Base-by-base conservation (phyloP, 108 stramenopile species). In the Cyclostephanos invisitatus region DNA sequence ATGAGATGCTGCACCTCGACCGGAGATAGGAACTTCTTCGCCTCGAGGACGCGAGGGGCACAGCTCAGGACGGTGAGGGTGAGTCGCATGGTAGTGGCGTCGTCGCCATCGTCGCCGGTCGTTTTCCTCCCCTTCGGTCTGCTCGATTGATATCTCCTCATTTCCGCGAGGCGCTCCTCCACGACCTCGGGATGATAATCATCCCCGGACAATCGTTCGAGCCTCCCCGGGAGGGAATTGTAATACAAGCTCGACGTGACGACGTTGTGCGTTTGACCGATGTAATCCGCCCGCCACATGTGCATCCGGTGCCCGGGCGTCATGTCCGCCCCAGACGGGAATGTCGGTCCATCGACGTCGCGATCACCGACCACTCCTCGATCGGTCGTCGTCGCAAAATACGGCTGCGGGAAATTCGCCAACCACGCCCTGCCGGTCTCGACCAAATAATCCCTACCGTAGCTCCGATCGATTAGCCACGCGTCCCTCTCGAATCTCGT, bases 341-440 rank as follows among this genome's bases (percentile, higher is more conserved):
- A 14, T 20, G n/a, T 7, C 51, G 22, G 24, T 9, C 72, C 22
- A 27, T 44, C 40, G 27, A 53, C 11, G 14, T 8, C 40, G 11
- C 37, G 6, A 15, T 15, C 44, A 14, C 17, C 44, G 44, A 17
- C 12, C 14, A 2, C 44, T 15, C 40, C 40, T 8, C 44, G 44
- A 15, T 46, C 44, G 44, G 12, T 56, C 25, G 15, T 20, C 42
- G 5, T 35, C 32, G 55, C 62, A 12, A 18, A 68, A 59, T 49
- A 79, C 20, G 84, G 87, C 44, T 87, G 83, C n/a, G 91, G 93
- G 72, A 95, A 95, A 25, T 85, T 66, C 1, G 80, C 78, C 54
- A 95, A 68, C 91, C 91, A 95, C 7, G 67, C 65, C 53, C 87
- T 84, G 47, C 80, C 61, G 22, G 83, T 81, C 48, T 82, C 72